Evolutionary conservation across 768 basidiomycete species (phyloP).

Genomic region (Macrocybe gigantea): DNA sequence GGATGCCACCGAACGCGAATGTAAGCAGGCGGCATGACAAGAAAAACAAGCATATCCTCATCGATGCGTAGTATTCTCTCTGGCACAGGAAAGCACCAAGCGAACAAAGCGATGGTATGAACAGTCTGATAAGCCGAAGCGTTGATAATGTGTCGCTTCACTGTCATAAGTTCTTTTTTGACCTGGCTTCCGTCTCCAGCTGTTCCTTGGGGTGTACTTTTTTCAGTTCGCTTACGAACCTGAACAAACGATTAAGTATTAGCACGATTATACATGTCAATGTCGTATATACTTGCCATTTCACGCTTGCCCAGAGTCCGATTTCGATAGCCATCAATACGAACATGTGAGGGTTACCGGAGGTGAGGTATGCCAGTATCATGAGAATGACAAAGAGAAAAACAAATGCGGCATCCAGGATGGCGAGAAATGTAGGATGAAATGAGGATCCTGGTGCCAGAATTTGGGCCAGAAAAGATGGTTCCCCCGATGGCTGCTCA

Average conservation of each 20-base stretch:
- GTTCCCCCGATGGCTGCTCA: neutral
- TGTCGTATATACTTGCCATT: conserved; percentile 50
- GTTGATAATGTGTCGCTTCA: conserved; percentile 22
- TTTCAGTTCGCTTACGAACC: conserved; percentile 64
- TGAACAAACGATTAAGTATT: conserved; percentile 19
- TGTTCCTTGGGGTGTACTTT: conserved; percentile 17
- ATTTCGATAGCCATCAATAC: conserved; percentile 60
- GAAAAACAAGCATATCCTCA: conserved; percentile 3
- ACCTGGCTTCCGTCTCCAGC: conserved; percentile 9
- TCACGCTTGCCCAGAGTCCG: conserved; percentile 71
- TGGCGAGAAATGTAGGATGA: conserved; percentile 60
- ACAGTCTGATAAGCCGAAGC: conserved; percentile 49
- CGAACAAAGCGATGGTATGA: conserved; percentile 84
- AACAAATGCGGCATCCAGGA: conserved; percentile 57
- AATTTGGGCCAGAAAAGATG: conserved; percentile 48
- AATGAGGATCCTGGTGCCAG: conserved; percentile 73
- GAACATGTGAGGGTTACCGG: conserved; percentile 63
- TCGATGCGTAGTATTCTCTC: conserved; percentile 61
- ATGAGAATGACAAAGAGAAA: conserved; percentile 55
- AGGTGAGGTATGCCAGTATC: conserved; percentile 52
- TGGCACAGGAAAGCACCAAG: conserved; percentile 80
- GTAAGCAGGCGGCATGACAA: conserved; percentile 33
- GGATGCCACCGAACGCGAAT: conserved; percentile 87
- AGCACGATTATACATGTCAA: conserved; percentile 6
- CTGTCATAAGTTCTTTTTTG: conserved; percentile 25